A percentile compares a stretch with the other conserved stretches of the same genome.
Evolutionary conservation across 2,329 filamentous ascomycete genomes (phyloP).

Genomic region (Neodidymelliopsis sp.): DNA sequence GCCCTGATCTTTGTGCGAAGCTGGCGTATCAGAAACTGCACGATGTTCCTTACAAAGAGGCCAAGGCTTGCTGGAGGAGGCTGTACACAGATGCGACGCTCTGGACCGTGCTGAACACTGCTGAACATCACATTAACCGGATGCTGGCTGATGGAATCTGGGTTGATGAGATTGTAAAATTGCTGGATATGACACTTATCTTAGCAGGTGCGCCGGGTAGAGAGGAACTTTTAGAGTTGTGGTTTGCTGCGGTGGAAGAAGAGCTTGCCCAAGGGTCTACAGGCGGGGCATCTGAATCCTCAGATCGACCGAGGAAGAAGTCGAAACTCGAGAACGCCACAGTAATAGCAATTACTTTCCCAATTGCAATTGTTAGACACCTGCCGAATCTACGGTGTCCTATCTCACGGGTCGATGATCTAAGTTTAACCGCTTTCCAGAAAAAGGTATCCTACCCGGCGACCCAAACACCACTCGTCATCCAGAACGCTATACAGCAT

Average conservation of each 20-base stretch:
- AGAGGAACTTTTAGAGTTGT: conserved; percentile 51
- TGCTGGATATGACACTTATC: conserved; percentile 79
- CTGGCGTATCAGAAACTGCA: conserved; percentile 73
- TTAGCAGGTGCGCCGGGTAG: conserved; percentile 61
- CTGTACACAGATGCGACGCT: conserved; percentile 76
- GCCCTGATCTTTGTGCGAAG: conserved; percentile 61
- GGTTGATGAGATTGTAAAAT: conserved; percentile 67
- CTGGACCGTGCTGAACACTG: conserved; percentile 60
- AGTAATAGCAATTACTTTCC: conserved; percentile 26
- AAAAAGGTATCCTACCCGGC: conserved; percentile 27
- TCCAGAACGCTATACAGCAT: conserved; percentile 68
- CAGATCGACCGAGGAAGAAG: conserved; percentile 26
- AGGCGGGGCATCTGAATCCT: not conserved
- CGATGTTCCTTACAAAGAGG: conserved; percentile 70
- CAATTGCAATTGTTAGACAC: conserved; percentile 7
- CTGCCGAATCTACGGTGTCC: conserved; percentile 26
- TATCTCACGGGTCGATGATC: conserved; percentile 28
- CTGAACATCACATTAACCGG: conserved; percentile 19
- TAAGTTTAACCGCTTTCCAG: conserved; percentile 41
- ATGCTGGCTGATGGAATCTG: conserved; percentile 43
- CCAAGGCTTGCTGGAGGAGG: conserved; percentile 73
- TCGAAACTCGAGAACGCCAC: conserved; percentile 15
- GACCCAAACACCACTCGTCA: conserved; percentile 66
- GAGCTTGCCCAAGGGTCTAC: conserved; percentile 1
- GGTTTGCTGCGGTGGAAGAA: conserved; percentile 59